phyloP scores from a whole-genome alignment of 1,284 basidiomycete species.

The Peniophora sp. region DNA sequence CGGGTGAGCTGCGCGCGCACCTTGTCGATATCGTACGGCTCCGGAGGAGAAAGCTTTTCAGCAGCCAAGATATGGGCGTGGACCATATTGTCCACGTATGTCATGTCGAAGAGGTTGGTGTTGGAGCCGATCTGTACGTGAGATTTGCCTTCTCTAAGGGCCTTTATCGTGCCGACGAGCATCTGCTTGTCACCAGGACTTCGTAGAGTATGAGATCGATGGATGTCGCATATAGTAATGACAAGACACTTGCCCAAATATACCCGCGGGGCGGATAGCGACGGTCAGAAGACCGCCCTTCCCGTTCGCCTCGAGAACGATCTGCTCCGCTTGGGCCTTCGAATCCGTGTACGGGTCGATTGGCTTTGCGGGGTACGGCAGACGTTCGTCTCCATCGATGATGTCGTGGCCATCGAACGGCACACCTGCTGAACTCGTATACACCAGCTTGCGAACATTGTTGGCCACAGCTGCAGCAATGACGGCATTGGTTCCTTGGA shows the following conservation, averaged over 20 bases:
- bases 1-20: constrained; percentile 34
- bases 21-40: constrained; percentile 32
- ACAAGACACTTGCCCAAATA: constrained; percentile 74
- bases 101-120: constrained; percentile 94
- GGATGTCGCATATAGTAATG: not conserved
- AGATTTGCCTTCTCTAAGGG: constrained; percentile 78
- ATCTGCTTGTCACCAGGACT: constrained; percentile 91
- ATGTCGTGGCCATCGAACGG: constrained; percentile 83
- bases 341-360: constrained; percentile 95
- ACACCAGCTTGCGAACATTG: constrained; percentile 83
- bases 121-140: constrained; percentile 94
- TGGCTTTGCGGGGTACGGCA: constrained; percentile 67
- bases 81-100: constrained; percentile 94
- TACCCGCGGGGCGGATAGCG: constrained; percentile 89
- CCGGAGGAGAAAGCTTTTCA: constrained; percentile 61
- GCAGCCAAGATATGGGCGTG: constrained; percentile 92
- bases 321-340: constrained; percentile 84
- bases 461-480: constrained; percentile 73
- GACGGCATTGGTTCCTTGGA: constrained; percentile 83
- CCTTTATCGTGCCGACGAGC: constrained; percentile 75
- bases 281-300: constrained; percentile 80
- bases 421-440: constrained; percentile 92
- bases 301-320: constrained; percentile 83
- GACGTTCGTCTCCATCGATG: constrained; percentile 85
- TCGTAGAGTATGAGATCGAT: not conserved